Base-by-base conservation (phyloP, 495 filamentous ascomycete genomes). In the Rhypophila decipiens region DNA sequence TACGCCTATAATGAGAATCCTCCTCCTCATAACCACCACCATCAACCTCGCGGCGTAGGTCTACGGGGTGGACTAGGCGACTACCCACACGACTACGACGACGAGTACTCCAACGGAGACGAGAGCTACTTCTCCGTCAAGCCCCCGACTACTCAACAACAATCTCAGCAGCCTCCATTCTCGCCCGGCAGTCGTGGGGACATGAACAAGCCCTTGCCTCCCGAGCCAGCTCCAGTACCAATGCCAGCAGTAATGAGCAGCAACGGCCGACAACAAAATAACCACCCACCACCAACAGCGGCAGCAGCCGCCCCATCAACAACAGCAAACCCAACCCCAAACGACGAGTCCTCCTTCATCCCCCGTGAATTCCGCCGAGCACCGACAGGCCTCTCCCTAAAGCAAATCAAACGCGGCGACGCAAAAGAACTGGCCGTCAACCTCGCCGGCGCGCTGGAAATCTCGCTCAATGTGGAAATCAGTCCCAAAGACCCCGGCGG, bases 381-480 rank as follows among this genome's bases (percentile, higher is more conserved):
- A 15, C 83, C 87, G 13, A 91, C 86, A 0, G 79, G 80, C 17
- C 66, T 88, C 5, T 79, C 75, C 36, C 66, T 73, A 12, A 87
- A 84, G 61, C 74, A 82, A 22, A 64, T 82, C 21, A 59, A 61
- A 56, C 49, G 20, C 7, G 7, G 27, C 7, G 12, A 57, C n/a
- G 49, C 59, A 5, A 43, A 50, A 20, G 46, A 54, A 38, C 49
- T 55, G 45, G 58, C 66, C 35, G 60, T 90, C 55, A 77, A 94
- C 52, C 72, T 95, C 0, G 71, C 87, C 51, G 82, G 82, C 35
- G 90, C 88, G 2, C 71, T 98, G 19, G 88, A 95, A 42, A 80
- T 98, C 22, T 83, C 76, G 9, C 64, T 98, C 22, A 91, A 94
- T 54, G 78, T 93, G 55, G 93, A 98, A 68, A 78, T 96, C 52